Percentiles rank a stretch among this genome's conserved stretches.
These are phyloP conservation scores for Oryza glumipatula DNA, from an alignment of 176 grass and related monocot species.

Conservation along the genomic window DNA sequence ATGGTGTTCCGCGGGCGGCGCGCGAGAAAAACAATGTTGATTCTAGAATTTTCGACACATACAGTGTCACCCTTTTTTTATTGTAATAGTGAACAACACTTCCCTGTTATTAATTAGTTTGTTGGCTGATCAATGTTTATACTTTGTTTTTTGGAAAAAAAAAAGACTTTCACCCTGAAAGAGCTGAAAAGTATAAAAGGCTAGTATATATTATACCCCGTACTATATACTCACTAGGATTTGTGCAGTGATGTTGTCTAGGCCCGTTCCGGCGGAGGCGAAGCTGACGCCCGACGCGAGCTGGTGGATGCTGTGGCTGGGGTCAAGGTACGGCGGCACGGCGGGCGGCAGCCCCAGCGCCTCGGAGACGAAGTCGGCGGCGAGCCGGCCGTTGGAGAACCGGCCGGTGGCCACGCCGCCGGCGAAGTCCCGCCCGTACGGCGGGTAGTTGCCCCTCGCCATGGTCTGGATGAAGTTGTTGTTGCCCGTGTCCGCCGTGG, in stretches of 20 bases:
- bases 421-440: slow-evolving; percentile 64
- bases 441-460: slow-evolving; percentile 57
- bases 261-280: slow-evolving; percentile 62
- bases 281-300: slow-evolving; percentile 67
- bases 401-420: slow-evolving; percentile 65
- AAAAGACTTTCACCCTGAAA: no score
- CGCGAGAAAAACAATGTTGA: no score
- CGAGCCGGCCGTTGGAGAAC: slow-evolving; percentile 75
- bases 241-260: slow-evolving; percentile 55
- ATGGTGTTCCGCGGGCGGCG: no score
- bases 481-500: slow-evolving; percentile 71
- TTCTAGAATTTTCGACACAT: no score
- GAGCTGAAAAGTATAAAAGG: no score
- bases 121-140: no score
- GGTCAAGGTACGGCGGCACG: slow-evolving; percentile 70
- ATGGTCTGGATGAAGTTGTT: slow-evolving; percentile 67
- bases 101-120: no score
- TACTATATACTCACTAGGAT: slow-evolving; percentile 35
- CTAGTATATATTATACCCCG: no score
- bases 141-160: no score
- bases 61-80: no score
- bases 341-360: slow-evolving; percentile 49
- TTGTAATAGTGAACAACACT: no score
- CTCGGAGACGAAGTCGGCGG: slow-evolving; percentile 70
- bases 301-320: slow-evolving; percentile 29